Evolutionary conservation across 352 stramenopile species (phyloP).

Genomic region (Elongisporangium anandrum): DNA sequence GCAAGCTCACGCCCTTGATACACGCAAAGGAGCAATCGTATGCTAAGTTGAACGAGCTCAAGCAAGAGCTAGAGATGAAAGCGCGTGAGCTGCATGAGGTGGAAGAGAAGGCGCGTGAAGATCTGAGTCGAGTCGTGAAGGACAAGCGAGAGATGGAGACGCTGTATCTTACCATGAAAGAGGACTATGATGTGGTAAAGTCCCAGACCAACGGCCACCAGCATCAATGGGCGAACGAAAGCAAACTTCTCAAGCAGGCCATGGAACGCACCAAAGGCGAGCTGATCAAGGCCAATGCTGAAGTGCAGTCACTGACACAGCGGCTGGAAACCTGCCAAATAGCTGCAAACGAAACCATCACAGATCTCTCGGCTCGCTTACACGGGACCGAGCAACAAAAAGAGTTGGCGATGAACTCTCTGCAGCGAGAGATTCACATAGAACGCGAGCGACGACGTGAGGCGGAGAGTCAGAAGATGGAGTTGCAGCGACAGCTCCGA

Average conservation of each 20-base stretch:
- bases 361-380: conserved; percentile 40
- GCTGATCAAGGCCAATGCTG: conserved; percentile 29
- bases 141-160: conserved; percentile 62
- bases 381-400: conserved; percentile 52
- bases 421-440: conserved; percentile 53
- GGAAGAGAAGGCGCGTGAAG: conserved; percentile 47
- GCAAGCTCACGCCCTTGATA: conserved; percentile 44
- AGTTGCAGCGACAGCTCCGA: conserved; percentile 41
- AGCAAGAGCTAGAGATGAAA: conserved; percentile 48
- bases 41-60: conserved; percentile 47
- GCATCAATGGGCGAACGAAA: conserved; percentile 42
- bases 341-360: conserved; percentile 58
- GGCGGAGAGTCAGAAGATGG: conserved; percentile 53
- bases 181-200: conserved; percentile 40
- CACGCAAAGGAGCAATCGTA: conserved; percentile 53
- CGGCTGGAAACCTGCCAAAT: conserved; percentile 48
- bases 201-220: conserved; percentile 33
- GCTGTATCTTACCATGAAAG: conserved; percentile 35
- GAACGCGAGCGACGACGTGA: conserved; percentile 56
- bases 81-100: conserved; percentile 38
- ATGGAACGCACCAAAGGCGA: conserved; percentile 60
- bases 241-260: conserved; percentile 35
- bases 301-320: conserved; percentile 40
- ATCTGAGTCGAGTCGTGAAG: conserved; percentile 32
- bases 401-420: conserved; percentile 23